phyloP scores from a whole-genome alignment of 83 land plant species.

The Diphasiastrum complanatum region DNA sequence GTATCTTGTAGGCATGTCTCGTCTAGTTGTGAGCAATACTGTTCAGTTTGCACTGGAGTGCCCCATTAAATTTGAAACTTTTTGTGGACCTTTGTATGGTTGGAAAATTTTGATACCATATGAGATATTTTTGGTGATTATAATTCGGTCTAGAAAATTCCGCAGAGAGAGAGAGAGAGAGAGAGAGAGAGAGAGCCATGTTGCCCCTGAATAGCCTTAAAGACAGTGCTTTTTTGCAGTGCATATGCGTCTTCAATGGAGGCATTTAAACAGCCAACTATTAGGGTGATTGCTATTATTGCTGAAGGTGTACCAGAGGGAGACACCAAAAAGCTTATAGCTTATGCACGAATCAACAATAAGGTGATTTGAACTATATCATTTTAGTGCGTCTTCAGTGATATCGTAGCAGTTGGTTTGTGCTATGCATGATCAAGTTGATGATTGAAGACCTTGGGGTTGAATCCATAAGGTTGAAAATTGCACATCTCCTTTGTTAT shows the following conservation, averaged over 20 bases:
- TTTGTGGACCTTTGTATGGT: background rate
- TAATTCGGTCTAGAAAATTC: background rate
- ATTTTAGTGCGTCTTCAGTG: too few relatives aligned
- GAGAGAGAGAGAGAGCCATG: background rate
- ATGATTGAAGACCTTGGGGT: too few relatives aligned
- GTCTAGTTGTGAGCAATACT: background rate
- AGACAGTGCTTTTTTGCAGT: slow-evolving; percentile 27
- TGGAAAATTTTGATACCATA: too few relatives aligned
- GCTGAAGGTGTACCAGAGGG: slow-evolving; percentile 99
- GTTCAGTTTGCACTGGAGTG: too few relatives aligned
- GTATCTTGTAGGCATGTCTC: background rate
- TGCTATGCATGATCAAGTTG: too few relatives aligned
- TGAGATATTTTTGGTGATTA: too few relatives aligned
- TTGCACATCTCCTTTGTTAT: too few relatives aligned
- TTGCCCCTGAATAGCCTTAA: background rate
- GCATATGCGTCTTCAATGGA: slow-evolving; percentile 90
- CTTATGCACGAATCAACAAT: slow-evolving; percentile 84
- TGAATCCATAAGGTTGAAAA: too few relatives aligned
- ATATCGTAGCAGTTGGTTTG: too few relatives aligned
- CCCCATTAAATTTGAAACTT: background rate
- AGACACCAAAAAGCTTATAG: slow-evolving; percentile 88
- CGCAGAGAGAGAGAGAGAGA: background rate
- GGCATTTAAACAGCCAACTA: slow-evolving; percentile 91
- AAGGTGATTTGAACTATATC: too few relatives aligned
- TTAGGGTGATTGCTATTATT: slow-evolving; percentile 86